Evolutionary conservation across 176 grass and related monocot species (phyloP), one percentile per base, ranked within the genome.

Genomic region (Carex parvula): DNA sequence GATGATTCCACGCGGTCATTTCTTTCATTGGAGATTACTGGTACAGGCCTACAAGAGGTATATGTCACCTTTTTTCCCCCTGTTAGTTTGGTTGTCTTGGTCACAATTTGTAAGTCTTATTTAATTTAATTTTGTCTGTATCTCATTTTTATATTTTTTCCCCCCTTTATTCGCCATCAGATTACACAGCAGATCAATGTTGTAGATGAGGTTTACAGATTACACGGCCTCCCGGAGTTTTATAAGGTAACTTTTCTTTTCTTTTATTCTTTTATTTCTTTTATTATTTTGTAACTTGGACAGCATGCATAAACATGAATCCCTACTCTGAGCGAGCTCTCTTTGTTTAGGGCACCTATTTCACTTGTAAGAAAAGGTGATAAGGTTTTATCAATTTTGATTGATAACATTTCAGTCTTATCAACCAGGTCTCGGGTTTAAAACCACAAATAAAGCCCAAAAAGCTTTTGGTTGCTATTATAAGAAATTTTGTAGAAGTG

Each of bases 181-280:
- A 95, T 95, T 86, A 95, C 79, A 68, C 93, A 86, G 71, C 89
- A 95, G 60, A 95, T 98, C 65, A 56, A 83, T 66, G 85, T 90
- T 83, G 91, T 98, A 72, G 88, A 93, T 88, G 91, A 93, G 85
- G 88, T 93, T 70, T 98, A 98, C 87, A 89, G 88, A 89, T 82
- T 98, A 81, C 96, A 98, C 30, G 93, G 96, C 82, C 96, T 98
- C 53, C 96, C 91, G 41, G 93, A 98, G 35, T 95, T 98, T 62
- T 98, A 95, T 80, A 92, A 89, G 96, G 95, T 98, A 93, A 81
- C 11, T 15, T 32, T 66, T 86, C 8, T 3, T 61, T 88, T 2
- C 46, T 33, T 80, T n/a, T n/a, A n/a, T n/a, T n/a, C n/a, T n/a
- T n/a, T 75, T 70, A 70, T 48, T 71, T 67, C 6, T 11, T 73